Evolutionary conservation across 495 filamentous ascomycete species (phyloP), one percentile per base, ranked within the genome.

Genomic region (Aspergillus hancockii): DNA sequence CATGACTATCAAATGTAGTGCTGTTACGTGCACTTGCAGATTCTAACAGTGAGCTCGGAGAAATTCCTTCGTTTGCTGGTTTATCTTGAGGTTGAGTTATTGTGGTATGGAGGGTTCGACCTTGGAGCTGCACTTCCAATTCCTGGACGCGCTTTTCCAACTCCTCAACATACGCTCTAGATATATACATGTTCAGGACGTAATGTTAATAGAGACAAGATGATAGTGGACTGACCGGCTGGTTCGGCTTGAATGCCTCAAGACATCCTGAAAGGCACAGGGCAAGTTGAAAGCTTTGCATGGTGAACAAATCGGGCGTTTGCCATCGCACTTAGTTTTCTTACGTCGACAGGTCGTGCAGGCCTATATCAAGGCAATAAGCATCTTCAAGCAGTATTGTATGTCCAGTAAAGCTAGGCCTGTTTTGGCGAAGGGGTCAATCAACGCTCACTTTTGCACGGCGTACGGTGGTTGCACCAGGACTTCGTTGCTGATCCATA

Each of bases 91-190:
- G 10, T 22, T 23, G 8, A 28, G n/a, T 4, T 8, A 8, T 5
- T 4, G 34, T 5, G 1, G 4, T 22, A 51, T 30, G 23, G 7
- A 9, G 49, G 4, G 7, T 23, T 53, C 32, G 52, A n/a, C 21
- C 34, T 32, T 54, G 34, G 8, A 54, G 23, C 16, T 54, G 52
- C 21, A 14, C 8, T 28, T 54, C 52, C 52, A 54, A 28, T 9
- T 41, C 23, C 36, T 54, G 19, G 13, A 54, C 34, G 34, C 52
- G 52, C 40, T 32, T n/a, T 23, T 54, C 52, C 23, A 54, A 45
- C 34, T 54, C 52, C n/a, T n/a, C 34, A 54, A 54, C 38, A 45
- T 54, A 54, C 18, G 50, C 50, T 12, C 56, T 45, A 16, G 4
- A 16, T 45, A 19, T 1, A 1, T 18, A n/a, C n/a, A n/a, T n/a